A percentile compares a stretch with the other conserved stretches of the same genome.
These are phyloP conservation scores for maize (Zea mays) DNA, from an alignment of 176 grass and related monocot genomes.

Conservation along the genomic window Zm-B73-REFERENCE-NAM-5.0 NC_050101.1:19283501-19284000, in stretches of 20 bases:
- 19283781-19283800: slow-evolving; percentile 74
- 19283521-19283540: slow-evolving; percentile 39
- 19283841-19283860: slow-evolving; percentile 90
- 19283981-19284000: slow-evolving; percentile 24
- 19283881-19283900: slow-evolving; percentile 73
- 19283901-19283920: slow-evolving; percentile 76
- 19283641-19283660: slow-evolving; percentile 12
- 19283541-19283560: slow-evolving; percentile 63
- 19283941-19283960: neutral
- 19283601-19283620: slow-evolving; percentile 19
- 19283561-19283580: slow-evolving; percentile 47
- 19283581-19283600: slow-evolving; percentile 9
- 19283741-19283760: slow-evolving; percentile 49
- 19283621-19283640: slow-evolving; percentile 32
- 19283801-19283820: slow-evolving; percentile 76
- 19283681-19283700: slow-evolving; percentile 46
- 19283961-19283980: slow-evolving; percentile 1
- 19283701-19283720: slow-evolving; percentile 79
- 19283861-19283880: slow-evolving; percentile 68
- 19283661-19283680: neutral
- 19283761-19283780: slow-evolving; percentile 78
- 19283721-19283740: slow-evolving; percentile 53
- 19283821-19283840: slow-evolving; percentile 85
- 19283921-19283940: slow-evolving; percentile 23
- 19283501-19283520: neutral